Evolutionary conservation across 2,329 filamentous ascomycete species (phyloP).

Genomic region (Phyllosticta citrichinensis): DNA sequence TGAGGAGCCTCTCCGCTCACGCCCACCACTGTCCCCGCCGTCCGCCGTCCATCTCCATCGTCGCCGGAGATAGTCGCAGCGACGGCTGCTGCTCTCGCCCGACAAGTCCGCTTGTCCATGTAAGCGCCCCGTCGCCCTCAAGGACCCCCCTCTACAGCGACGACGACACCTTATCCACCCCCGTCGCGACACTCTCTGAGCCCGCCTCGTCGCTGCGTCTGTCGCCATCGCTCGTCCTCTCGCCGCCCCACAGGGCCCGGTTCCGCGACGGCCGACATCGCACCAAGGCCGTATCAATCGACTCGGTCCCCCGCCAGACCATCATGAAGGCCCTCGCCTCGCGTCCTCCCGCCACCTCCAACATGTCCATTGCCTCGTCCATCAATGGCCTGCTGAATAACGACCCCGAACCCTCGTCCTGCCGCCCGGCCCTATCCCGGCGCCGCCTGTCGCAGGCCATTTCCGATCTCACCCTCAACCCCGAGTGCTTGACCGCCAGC

Average conservation of each 20-base stretch:
- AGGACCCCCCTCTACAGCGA: not conserved
- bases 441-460: constrained; percentile 55
- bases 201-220: not conserved
- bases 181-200: not conserved
- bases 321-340: constrained; percentile 75
- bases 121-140: constrained; percentile 2
- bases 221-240: not conserved
- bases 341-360: constrained; percentile 42
- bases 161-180: not conserved
- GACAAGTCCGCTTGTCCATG: constrained; percentile 2
- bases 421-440: constrained; percentile 14
- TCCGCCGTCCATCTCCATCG: not conserved
- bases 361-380: constrained; percentile 52
- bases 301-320: constrained; percentile 65
- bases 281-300: constrained; percentile 44
- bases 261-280: constrained; percentile 30
- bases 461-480: constrained; percentile 39
- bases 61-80: constrained; percentile 7
- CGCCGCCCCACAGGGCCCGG: constrained; percentile 17
- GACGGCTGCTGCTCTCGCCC: constrained; percentile 4
- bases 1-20: constrained; percentile 1
- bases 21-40: not conserved
- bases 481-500: constrained; percentile 32
- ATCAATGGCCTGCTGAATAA: constrained; percentile 47
- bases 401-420: not conserved